Conservation (phyloP, 2,329 filamentous ascomycete species). For the Coleophoma cylindrospora region DNA sequence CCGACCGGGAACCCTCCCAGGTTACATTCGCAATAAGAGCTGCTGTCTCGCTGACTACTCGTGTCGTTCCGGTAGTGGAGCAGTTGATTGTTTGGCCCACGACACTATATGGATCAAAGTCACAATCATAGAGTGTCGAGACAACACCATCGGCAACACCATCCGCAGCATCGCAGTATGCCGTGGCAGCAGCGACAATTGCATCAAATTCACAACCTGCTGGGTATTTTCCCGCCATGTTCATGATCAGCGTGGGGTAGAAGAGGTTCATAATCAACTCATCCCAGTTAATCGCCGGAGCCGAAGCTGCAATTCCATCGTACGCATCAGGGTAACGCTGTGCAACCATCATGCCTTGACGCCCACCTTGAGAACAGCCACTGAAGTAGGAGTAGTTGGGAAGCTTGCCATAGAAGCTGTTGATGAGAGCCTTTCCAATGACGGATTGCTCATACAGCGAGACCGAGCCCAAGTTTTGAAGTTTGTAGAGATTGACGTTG, state of each 20-base stretch:
- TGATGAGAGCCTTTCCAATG: slow-evolving; percentile 26
- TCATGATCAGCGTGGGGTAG: slow-evolving; percentile 4
- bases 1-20: neutral
- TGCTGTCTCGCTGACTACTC: neutral
- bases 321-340: slow-evolving; percentile 29
- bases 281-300: slow-evolving; percentile 29
- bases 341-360: slow-evolving; percentile 29
- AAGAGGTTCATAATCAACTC: neutral
- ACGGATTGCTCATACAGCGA: slow-evolving; percentile 27
- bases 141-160: neutral
- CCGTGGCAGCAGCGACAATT: neutral
- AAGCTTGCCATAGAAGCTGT: slow-evolving; percentile 25
- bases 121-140: neutral
- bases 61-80: neutral
- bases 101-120: neutral
- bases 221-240: slow-evolving; percentile 2
- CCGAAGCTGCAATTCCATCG: slow-evolving; percentile 31
- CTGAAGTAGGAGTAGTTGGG: slow-evolving; percentile 29
- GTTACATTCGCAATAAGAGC: neutral
- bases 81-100: neutral
- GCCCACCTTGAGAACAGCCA: slow-evolving; percentile 30
- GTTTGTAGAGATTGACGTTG: slow-evolving; percentile 10
- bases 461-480: slow-evolving; percentile 30
- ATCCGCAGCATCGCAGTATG: neutral
- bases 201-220: neutral